Percentiles rank a stretch among this genome's conserved stretches.
These are phyloP conservation scores for Bruguiera gymnorhiza DNA, from an alignment of 345 rosid genomes.

Conservation along the genomic window DNA sequence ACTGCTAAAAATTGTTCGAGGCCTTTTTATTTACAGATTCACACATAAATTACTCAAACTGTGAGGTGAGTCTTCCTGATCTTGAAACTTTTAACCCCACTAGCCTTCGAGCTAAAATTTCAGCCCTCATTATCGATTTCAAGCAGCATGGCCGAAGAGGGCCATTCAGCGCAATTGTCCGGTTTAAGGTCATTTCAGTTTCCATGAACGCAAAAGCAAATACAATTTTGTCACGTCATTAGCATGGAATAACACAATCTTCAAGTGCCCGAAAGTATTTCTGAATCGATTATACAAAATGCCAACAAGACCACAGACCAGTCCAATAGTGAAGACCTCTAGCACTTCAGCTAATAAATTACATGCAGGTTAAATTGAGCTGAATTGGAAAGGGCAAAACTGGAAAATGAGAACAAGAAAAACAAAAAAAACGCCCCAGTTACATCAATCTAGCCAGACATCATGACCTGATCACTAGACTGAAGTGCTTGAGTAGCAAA, in stretches of 20 bases:
- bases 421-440: neutral
- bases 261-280: neutral
- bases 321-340: constrained; percentile 1
- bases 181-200: too few relatives aligned
- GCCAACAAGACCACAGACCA: constrained; percentile 2
- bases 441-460: constrained; percentile 51
- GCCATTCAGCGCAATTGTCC: too few relatives aligned
- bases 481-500: constrained; percentile 84
- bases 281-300: neutral
- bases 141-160: too few relatives aligned
- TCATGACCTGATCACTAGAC: constrained; percentile 67
- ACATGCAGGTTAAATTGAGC: constrained; percentile 19
- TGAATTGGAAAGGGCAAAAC: neutral
- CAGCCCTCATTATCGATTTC: too few relatives aligned
- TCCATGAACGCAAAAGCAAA: too few relatives aligned
- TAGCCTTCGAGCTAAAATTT: too few relatives aligned
- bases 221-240: neutral
- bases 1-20: too few relatives aligned
- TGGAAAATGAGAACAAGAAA: neutral
- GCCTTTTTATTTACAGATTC: too few relatives aligned
- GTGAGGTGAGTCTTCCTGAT: too few relatives aligned
- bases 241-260: neutral
- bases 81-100: too few relatives aligned
- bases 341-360: constrained; percentile 9
- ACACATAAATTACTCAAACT: too few relatives aligned